phyloP scores from a whole-genome alignment of 148 eudicot species.

The Nepenthes mirabilis region DNA sequence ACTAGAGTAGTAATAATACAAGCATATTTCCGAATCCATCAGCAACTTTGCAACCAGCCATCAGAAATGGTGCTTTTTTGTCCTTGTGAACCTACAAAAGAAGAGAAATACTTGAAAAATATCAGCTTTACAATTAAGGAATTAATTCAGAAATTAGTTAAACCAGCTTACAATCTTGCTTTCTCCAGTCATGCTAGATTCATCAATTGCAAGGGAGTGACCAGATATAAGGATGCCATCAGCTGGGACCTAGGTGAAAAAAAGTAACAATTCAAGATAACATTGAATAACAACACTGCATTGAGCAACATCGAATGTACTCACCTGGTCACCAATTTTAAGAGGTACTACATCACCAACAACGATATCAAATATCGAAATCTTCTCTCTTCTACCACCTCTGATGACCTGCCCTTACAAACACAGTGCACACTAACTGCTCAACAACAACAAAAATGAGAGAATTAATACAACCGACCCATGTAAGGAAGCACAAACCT shows the following conservation, averaged over 20 bases:
- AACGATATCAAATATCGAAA: constrained; percentile 74
- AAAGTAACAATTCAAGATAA: constrained; percentile 2
- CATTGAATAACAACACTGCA: background rate
- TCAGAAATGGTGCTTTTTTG: constrained; percentile 58
- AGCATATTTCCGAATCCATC: constrained; percentile 92
- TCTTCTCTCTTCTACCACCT: constrained; percentile 81
- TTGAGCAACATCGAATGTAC: background rate
- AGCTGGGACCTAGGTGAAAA: constrained; percentile 60
- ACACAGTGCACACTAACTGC: background rate
- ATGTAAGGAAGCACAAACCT: constrained; percentile 27
- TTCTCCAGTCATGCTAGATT: constrained; percentile 99
- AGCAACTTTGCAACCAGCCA: constrained; percentile 92
- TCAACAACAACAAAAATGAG: background rate
- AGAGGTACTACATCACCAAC: constrained; percentile 92
- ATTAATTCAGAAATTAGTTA: constrained; percentile 8
- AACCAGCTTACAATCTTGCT: constrained; percentile 81
- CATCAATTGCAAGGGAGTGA: constrained; percentile 78
- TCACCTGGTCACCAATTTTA: constrained; percentile 90
- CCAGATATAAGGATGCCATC: constrained; percentile 71
- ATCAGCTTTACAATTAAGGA: constrained; percentile 1
- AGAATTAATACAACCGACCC: background rate
- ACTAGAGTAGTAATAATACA: constrained; percentile 20
- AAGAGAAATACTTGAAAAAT: constrained; percentile 10
- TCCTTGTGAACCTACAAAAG: constrained; percentile 54
- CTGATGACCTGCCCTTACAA: constrained; percentile 44